Conservation (phyloP, 1,139 yeast genomes). For the Yarrowia galli region DNA sequence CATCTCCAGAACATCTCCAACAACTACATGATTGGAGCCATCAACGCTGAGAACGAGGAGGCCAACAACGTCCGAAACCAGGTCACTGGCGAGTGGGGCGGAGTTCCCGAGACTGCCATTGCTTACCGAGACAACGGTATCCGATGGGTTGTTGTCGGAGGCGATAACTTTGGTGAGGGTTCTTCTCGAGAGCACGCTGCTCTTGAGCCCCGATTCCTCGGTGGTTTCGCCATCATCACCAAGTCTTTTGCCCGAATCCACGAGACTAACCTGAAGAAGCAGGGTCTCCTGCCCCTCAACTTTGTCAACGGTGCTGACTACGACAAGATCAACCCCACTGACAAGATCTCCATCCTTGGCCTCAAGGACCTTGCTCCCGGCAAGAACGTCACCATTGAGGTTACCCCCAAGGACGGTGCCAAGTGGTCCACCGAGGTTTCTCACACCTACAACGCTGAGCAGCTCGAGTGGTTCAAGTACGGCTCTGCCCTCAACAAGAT, state of each 20-base stretch:
- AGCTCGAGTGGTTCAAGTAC: conserved; percentile 98
- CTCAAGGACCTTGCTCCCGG: conserved; percentile 91
- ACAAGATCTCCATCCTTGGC: conserved; percentile 87
- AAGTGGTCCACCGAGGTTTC: conserved; percentile 89
- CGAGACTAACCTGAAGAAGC: conserved; percentile 90
- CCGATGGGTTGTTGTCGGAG: conserved; percentile 94
- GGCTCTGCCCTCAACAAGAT: conserved; percentile 99
- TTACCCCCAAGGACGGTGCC: conserved; percentile 84
- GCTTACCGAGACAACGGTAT: conserved; percentile 92
- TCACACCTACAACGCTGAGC: conserved; percentile 95
- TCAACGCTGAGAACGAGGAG: conserved; percentile 94
- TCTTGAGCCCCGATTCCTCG: conserved; percentile 89
- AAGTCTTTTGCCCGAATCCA: conserved; percentile 97
- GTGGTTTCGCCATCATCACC: conserved; percentile 86
- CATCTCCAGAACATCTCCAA: conserved; percentile 98
- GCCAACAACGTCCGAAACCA: conserved; percentile 91
- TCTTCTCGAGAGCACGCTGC: conserved; percentile 99
- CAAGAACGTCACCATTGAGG: conserved; percentile 83
- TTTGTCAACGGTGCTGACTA: conserved; percentile 90
- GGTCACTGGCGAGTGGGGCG: conserved; percentile 89
- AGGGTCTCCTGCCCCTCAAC: conserved; percentile 94
- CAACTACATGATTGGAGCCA: conserved; percentile 99
- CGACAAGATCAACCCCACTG: conserved; percentile 90
- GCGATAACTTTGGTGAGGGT: conserved; percentile 98
- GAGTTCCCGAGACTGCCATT: conserved; percentile 96